A percentile compares a stretch with the other conserved stretches of the same genome.
Conservation (phyloP, 179 eudicot species). For the Silene coronaria region DNA sequence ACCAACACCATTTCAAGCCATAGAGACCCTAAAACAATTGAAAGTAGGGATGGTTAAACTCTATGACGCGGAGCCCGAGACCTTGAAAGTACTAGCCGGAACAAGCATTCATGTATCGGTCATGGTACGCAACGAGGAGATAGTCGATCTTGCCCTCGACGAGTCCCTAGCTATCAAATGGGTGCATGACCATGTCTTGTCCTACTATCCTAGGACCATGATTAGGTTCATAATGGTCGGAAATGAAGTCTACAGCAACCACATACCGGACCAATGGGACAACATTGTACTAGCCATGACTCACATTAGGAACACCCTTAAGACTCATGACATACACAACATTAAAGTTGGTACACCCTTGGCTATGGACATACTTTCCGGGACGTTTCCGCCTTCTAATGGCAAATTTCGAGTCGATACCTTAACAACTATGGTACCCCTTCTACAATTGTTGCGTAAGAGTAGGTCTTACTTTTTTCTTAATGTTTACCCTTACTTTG, state of each 20-base stretch:
- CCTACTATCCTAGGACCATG: constrained; percentile 59
- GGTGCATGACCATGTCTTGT: constrained; percentile 51
- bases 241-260: constrained; percentile 53
- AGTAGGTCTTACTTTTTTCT: constrained; percentile 54
- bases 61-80: constrained; percentile 59
- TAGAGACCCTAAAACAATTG: constrained; percentile 41
- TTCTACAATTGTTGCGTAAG: constrained; percentile 44
- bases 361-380: constrained; percentile 57
- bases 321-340: constrained; percentile 34
- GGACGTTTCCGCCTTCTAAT: constrained; percentile 64
- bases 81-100: constrained; percentile 42
- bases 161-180: constrained; percentile 49
- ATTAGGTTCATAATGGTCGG: constrained; percentile 66
- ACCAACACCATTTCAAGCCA: constrained; percentile 51
- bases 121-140: constrained; percentile 54
- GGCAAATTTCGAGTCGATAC: constrained; percentile 44
- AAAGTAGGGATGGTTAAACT: constrained; percentile 50
- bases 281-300: constrained; percentile 62
- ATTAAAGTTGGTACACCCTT: constrained; percentile 70
- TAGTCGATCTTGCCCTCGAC: constrained; percentile 42
- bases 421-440: constrained; percentile 30
- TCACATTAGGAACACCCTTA: constrained; percentile 33
- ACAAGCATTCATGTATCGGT: constrained; percentile 47
- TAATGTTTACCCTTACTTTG: constrained; percentile 59
- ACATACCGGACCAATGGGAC: constrained; percentile 31